Percentiles rank a stretch among this genome's conserved stretches.
Conservation (phyloP, 371 early-diverging fungal species). For the Apophysomyces sp. region DNA sequence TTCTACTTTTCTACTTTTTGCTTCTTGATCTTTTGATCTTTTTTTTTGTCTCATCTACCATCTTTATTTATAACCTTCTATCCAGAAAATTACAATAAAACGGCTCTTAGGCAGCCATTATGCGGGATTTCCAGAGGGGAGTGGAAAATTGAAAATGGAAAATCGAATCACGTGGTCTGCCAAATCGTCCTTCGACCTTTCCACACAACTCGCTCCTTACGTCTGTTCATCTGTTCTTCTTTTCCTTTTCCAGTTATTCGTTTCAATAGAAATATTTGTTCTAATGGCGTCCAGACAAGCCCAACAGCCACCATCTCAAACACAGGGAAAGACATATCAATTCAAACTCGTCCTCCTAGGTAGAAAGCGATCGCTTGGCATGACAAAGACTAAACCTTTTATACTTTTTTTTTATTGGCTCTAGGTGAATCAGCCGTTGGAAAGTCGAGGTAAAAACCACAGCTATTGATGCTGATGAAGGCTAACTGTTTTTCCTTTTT, state of each 20-base stretch:
- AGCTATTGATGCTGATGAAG: background rate
- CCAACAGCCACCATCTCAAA: slow-evolving; percentile 13
- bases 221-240: background rate
- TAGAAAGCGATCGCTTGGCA: slow-evolving; percentile 23
- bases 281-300: slow-evolving; percentile 37
- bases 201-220: background rate
- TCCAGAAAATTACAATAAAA: too few species aligned
- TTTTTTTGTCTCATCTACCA: too few species aligned
- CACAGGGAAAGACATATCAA: slow-evolving; percentile 63
- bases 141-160: too few species aligned
- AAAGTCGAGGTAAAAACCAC: slow-evolving; percentile 70
- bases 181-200: too few species aligned
- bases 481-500: background rate
- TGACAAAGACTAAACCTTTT: background rate
- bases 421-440: slow-evolving; percentile 91
- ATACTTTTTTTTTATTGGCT: background rate
- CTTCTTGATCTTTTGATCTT: too few species aligned
- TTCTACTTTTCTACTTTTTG: too few species aligned
- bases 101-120: too few species aligned
- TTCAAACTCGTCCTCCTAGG: slow-evolving; percentile 85
- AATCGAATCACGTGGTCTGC: too few species aligned
- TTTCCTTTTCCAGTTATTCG: background rate
- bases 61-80: too few species aligned
- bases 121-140: too few species aligned
- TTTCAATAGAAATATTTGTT: background rate